Percentiles rank a stretch among this genome's conserved stretches.
These are phyloP conservation scores for Aspergillus fructus DNA, from an alignment of 2,329 filamentous ascomycete species.

Conservation along the genomic window DNA sequence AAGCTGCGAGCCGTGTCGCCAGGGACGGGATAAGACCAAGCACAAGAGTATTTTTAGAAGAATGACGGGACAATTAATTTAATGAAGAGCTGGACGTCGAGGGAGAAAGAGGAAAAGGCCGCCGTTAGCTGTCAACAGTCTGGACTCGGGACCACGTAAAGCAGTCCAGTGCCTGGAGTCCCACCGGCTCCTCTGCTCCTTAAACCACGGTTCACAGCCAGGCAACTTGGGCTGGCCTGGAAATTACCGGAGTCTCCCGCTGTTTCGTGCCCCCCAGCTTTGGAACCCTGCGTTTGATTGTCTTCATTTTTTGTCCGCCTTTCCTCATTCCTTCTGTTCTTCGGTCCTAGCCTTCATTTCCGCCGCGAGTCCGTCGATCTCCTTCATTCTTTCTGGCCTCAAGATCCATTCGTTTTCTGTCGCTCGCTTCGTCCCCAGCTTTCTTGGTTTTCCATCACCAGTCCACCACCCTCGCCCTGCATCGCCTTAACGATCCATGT, in stretches of 20 bases:
- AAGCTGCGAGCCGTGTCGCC: neutral
- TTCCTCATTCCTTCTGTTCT: neutral
- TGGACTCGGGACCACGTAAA: neutral
- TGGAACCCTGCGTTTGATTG: neutral
- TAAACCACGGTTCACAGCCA: neutral
- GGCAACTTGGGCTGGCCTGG: neutral
- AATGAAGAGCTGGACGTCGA: neutral
- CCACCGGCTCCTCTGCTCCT: constrained; percentile 2
- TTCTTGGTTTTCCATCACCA: constrained; percentile 5
- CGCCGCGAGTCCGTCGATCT: neutral
- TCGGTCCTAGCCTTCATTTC: constrained; percentile 2
- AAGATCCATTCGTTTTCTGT: constrained; percentile 7
- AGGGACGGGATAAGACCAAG: neutral
- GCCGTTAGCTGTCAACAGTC: constrained; percentile 11
- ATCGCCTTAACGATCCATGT: constrained; percentile 18
- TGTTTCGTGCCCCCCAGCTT: constrained; percentile 3
- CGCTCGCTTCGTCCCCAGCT: neutral
- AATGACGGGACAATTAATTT: neutral
- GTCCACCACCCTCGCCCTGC: constrained; percentile 19
- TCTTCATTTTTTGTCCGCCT: neutral
- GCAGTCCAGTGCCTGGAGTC: neutral
- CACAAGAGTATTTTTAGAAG: constrained; percentile 3
- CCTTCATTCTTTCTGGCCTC: constrained; percentile 4
- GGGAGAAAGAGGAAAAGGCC: constrained; percentile 4
- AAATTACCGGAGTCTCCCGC: constrained; percentile 5